Percentiles rank a stretch among this genome's conserved stretches.
phyloP scores from a whole-genome alignment of 1,284 basidiomycete genomes.

The Apiotrichum gracile region DNA sequence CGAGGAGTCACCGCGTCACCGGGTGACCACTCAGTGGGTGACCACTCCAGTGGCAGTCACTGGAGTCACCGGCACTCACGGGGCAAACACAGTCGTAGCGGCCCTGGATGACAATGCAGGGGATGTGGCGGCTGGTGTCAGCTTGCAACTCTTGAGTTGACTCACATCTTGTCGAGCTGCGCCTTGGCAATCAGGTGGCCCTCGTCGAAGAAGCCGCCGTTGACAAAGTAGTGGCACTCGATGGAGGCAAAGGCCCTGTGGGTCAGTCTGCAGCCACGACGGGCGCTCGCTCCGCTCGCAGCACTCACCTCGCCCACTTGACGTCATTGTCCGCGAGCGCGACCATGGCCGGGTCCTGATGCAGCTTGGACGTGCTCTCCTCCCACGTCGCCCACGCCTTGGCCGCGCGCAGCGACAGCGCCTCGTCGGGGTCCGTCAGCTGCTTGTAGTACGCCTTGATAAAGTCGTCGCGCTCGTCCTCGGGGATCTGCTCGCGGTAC shows the following conservation, averaged over 20 bases:
- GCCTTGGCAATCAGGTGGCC: constrained; percentile 78
- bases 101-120: constrained; percentile 80
- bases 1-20: too few species aligned
- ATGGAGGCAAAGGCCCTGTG: constrained; percentile 77
- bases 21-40: too few species aligned
- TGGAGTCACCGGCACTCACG: constrained; percentile 23
- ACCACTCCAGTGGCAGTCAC: background rate
- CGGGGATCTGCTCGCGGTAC: constrained; percentile 73
- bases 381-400: constrained; percentile 75
- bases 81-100: constrained; percentile 51
- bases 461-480: constrained; percentile 69
- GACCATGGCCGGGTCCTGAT: constrained; percentile 63
- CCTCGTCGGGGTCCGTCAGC: constrained; percentile 67
- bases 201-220: constrained; percentile 70
- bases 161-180: constrained; percentile 83
- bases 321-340: constrained; percentile 64
- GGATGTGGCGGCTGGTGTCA: constrained; percentile 68
- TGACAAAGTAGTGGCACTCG: constrained; percentile 88
- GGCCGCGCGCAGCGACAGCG: constrained; percentile 58
- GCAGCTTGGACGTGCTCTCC: constrained; percentile 74
- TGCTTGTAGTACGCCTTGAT: constrained; percentile 69
- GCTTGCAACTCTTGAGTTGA: background rate
- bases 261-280: constrained; percentile 4
- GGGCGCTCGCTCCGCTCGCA: background rate
- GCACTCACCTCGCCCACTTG: constrained; percentile 63